phyloP scores from a whole-genome alignment of 768 basidiomycete species.

The Dendrothele bispora region DNA sequence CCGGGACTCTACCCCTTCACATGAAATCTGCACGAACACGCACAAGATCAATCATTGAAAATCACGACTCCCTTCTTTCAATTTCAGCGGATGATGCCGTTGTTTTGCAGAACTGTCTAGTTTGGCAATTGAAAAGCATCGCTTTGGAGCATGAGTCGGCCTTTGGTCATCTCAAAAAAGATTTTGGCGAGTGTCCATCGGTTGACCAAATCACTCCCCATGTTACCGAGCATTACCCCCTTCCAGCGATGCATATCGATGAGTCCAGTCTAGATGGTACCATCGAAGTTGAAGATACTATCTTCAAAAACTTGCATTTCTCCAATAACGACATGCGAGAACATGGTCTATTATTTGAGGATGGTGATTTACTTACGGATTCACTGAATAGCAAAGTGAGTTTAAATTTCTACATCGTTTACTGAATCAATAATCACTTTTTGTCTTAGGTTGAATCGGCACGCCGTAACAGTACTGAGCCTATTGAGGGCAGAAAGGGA shows the following conservation, averaged over 20 bases:
- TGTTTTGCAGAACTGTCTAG: background rate
- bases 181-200: background rate
- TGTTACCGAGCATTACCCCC: constrained; percentile 13
- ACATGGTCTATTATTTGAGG: constrained; percentile 12
- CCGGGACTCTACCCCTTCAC: background rate
- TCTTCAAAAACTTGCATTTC: background rate
- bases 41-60: no score
- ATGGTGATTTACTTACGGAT: constrained; percentile 11
- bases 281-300: constrained; percentile 3
- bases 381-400: constrained; percentile 10
- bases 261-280: no score
- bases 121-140: background rate
- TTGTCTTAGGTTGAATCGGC: no score
- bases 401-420: background rate
- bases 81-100: background rate
- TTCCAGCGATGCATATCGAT: no score
- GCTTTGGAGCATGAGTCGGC: background rate
- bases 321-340: background rate
- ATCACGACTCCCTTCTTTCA: no score
- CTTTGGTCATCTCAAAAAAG: no score
- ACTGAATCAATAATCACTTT: background rate
- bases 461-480: no score
- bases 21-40: background rate
- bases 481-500: no score
- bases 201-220: constrained; percentile 11